Base-by-base conservation (phyloP, 208 protist genomes). In the Trypanosoma scelopori region DNA sequence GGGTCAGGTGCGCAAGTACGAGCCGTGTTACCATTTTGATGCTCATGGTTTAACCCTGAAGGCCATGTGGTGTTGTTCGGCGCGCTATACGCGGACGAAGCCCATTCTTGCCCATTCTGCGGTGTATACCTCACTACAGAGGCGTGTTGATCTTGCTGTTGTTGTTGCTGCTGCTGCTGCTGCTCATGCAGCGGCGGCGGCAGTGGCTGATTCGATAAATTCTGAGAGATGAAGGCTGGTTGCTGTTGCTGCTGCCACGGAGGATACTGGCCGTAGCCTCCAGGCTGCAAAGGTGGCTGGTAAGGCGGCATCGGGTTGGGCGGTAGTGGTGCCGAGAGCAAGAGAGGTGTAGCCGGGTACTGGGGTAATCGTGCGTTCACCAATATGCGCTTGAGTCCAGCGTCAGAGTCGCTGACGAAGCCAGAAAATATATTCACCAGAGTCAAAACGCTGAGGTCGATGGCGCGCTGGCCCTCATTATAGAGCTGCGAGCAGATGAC, bases 401-500 rank as follows among this genome's bases (percentile, higher is more conserved):
- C 68, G 5, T 73, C 74, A 27, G 78, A 76, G 32, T 77, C 74
- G 20, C 80, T 75, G 12, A 91, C 55, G 47, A 83, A 91, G 64
- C 63, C 83, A 43, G 76, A 53, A 28, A 89, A 64, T n/a, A 86
- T 76, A 42, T 81, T 70, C 13, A 78, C 71, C 18, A 80, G 75
- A 2, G 81, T 78, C 27, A 87, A 47, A 35, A 94, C 82, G 60
- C 82, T 85, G 22, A 65, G 68, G 64, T 91, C 85, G 37, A 87
- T 82, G 0, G 82, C 62, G 12, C 73, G 76, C 22, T 81, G 78
- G 23, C 88, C 88, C 57, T 82, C 66, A 35, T 63, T 55, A 57
- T 87, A 92, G 41, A 92, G 78, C 37, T 79, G 62, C 22, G 88
- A 92, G 43, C 71, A 71, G 18, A 87, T n/a, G 27, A 77, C 71